Evolutionary conservation across 1,284 basidiomycete genomes (phyloP), one percentile per base, ranked within the genome.

Genomic region (Ustilago nuda): DNA sequence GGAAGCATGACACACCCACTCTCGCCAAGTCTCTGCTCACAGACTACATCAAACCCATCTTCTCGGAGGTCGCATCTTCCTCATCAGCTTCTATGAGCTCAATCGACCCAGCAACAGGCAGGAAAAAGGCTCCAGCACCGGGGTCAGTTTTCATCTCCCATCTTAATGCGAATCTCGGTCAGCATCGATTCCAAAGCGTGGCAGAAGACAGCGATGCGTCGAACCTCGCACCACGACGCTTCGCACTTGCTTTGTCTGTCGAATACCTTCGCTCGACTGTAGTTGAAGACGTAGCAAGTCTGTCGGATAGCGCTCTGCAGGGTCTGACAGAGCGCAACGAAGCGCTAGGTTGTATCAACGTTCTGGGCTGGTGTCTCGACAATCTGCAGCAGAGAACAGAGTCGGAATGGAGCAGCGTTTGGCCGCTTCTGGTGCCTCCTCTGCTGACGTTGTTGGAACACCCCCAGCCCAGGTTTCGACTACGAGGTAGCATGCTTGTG

Each of bases 391-490:
- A 62, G 50, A 52, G 39, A 23, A 48, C 15, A n/a, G 61, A 60
- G 13, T 41, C 61, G 41, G 74, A 66, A n/a, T 76, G 70, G 74
- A 56, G 43, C 8, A 50, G 19, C 1, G 63, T 55, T 1, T 76
- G 74, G 74, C 74, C 74, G 3, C 37, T 72, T 60, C 6, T 72
- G 0, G 48, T 76, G 23, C 74, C 74, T 4, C 70, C 74, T 17
- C 17, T 76, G 61, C 35, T 76, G 50, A 69, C 74, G 13, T 19
- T 72, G n/a, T 15, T 72, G 41, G 74, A 76, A 51, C 69, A 76
- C 30, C 48, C 59, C 30, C 56, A 76, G 41, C 74, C 74, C 9
- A 39, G 63, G 3, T 72, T 65, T 37, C 46, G 74, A 27, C 13
- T 72, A 48, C 46, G 53, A 3, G 70, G 70, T 7, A 57, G 56